Conservation (phyloP, 352 stramenopile species). For the Pythium apleroticum region DNA sequence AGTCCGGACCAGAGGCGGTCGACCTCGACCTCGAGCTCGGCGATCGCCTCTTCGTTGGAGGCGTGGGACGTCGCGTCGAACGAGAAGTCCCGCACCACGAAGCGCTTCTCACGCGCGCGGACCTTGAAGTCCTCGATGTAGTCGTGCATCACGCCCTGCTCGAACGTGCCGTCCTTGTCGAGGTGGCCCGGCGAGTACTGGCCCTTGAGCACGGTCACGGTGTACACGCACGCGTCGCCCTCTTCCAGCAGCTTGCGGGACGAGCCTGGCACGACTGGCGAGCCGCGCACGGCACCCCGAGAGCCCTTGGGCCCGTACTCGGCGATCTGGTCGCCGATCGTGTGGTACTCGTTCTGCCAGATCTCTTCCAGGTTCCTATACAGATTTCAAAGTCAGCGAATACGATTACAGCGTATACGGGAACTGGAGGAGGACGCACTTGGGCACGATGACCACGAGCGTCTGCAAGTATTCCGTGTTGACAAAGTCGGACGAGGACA, state of each 20-base stretch:
- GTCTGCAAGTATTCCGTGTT: conserved; percentile 98
- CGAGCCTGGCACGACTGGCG: conserved; percentile 93
- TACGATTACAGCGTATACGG: neutral
- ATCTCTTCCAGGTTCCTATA: conserved; percentile 82
- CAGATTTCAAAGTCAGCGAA: neutral
- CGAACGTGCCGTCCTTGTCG: conserved; percentile 91
- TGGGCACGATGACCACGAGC: conserved; percentile 94
- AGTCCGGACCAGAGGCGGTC: conserved; percentile 94
- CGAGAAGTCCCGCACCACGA: conserved; percentile 90
- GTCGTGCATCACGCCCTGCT: conserved; percentile 91
- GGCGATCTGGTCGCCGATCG: conserved; percentile 87
- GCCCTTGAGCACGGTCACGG: conserved; percentile 95
- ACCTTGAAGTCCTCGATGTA: conserved; percentile 95
- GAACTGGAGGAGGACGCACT: conserved; percentile 37
- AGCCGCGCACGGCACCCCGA: conserved; percentile 91
- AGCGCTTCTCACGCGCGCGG: conserved; percentile 93
- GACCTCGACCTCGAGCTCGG: conserved; percentile 87
- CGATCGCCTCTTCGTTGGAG: conserved; percentile 87
- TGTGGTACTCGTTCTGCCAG: conserved; percentile 88
- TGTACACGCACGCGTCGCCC: conserved; percentile 92
- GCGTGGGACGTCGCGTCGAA: conserved; percentile 90
- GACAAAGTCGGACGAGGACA: conserved; percentile 90
- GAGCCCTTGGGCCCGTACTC: conserved; percentile 90
- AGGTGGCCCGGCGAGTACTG: conserved; percentile 88
- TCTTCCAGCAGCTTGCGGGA: conserved; percentile 92